phyloP scores from a whole-genome alignment of 2,329 filamentous ascomycete genomes.

The Orbilia ellipsospora region DNA sequence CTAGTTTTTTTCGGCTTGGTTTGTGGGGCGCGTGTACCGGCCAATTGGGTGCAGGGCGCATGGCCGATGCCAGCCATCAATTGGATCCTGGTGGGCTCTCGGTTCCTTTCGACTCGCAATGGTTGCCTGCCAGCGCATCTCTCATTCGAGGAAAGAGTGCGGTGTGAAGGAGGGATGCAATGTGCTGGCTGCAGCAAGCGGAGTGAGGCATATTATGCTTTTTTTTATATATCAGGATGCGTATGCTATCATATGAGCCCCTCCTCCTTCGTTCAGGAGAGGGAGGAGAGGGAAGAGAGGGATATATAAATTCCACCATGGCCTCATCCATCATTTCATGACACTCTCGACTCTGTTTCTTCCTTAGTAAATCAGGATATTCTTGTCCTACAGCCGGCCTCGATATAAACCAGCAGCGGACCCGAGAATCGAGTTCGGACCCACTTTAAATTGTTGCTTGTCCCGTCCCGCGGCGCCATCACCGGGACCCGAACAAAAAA shows the following conservation, averaged over 20 bases:
- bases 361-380: background rate
- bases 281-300: background rate
- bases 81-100: slow-evolving; percentile 24
- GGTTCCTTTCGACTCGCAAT: background rate
- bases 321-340: background rate
- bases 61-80: slow-evolving; percentile 33
- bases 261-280: background rate
- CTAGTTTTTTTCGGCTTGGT: background rate
- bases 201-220: slow-evolving; percentile 24
- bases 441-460: background rate
- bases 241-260: too few species aligned
- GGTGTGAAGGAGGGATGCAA: background rate
- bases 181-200: slow-evolving; percentile 25
- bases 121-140: slow-evolving; percentile 42
- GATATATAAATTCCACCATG: background rate
- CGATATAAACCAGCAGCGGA: background rate
- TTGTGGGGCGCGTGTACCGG: slow-evolving; percentile 22
- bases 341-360: background rate
- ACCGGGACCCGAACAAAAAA: slow-evolving; percentile 1
- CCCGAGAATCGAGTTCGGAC: background rate
- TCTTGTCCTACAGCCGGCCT: background rate
- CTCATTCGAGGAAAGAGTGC: slow-evolving; percentile 39
- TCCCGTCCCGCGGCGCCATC: slow-evolving; percentile 20
- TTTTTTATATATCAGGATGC: background rate
- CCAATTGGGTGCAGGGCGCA: slow-evolving; percentile 47